Percentiles rank a stretch among this genome's conserved stretches.
Conservation (phyloP, 176 grass and related monocot species). For the Cocos nucifera region DNA sequence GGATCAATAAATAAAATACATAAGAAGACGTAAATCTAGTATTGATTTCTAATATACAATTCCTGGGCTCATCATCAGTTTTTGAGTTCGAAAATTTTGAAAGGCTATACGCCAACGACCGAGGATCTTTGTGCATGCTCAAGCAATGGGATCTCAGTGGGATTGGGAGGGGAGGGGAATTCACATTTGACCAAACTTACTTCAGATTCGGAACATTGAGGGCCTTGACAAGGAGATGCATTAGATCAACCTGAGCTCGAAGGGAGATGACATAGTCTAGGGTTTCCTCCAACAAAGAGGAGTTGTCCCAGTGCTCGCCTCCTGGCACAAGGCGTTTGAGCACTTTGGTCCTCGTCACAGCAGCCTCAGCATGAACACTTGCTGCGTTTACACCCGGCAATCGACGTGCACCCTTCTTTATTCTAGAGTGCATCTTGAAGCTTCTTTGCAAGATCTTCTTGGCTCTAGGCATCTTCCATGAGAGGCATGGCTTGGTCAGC, state of each 20-base stretch:
- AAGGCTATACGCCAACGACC: too few relatives aligned
- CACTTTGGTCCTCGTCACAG: conserved; percentile 2
- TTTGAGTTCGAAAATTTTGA: too few relatives aligned
- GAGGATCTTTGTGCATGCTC: too few relatives aligned
- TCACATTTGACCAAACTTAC: not conserved
- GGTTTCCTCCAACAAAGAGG: conserved; percentile 1
- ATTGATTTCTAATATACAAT: too few relatives aligned
- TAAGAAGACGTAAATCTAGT: too few relatives aligned
- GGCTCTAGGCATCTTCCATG: conserved; percentile 20
- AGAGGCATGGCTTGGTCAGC: conserved; percentile 12
- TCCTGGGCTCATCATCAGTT: too few relatives aligned
- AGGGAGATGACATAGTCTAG: conserved; percentile 9
- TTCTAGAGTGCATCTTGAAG: not conserved
- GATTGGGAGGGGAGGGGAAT: too few relatives aligned
- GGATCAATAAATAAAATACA: too few relatives aligned
- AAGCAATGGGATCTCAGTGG: too few relatives aligned
- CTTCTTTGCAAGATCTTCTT: conserved; percentile 22
- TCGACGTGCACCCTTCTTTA: not conserved
- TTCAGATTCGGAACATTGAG: not conserved
- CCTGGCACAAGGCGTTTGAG: conserved; percentile 8
- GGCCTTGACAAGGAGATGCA: not conserved
- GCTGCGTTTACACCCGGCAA: not conserved
- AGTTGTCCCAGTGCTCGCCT: conserved; percentile 5
- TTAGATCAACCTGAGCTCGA: conserved; percentile 7
- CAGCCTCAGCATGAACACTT: not conserved